Evolutionary conservation across 2,329 filamentous ascomycete species (phyloP).

Genomic region (Botrytis fragariae): DNA sequence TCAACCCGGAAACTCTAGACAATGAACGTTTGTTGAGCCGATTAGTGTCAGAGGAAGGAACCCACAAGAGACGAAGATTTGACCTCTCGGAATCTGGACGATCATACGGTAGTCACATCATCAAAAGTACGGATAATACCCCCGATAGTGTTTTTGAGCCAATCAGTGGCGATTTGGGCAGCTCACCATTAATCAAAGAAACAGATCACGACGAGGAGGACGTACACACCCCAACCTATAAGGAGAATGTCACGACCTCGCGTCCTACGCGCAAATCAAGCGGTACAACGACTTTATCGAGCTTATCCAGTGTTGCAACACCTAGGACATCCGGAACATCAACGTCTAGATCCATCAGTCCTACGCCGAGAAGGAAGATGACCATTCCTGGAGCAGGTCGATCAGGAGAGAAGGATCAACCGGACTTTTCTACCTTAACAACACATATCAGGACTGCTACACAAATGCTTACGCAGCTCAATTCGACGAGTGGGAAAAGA

Average conservation of each 20-base stretch:
- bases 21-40: conserved; percentile 64
- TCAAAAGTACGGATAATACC: conserved; percentile 39
- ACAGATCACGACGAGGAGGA: conserved; percentile 46
- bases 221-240: conserved; percentile 21
- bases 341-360: conserved; percentile 66
- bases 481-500: conserved; percentile 75
- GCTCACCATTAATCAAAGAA: conserved; percentile 64
- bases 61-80: conserved; percentile 58
- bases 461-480: conserved; percentile 81
- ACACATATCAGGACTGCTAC: conserved; percentile 86
- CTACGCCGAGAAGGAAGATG: conserved; percentile 58
- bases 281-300: conserved; percentile 58
- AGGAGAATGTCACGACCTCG: conserved; percentile 37
- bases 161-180: conserved; percentile 73
- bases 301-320: conserved; percentile 59
- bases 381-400: conserved; percentile 54
- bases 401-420: conserved; percentile 61
- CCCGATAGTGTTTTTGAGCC: conserved; percentile 80
- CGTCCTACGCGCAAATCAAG: conserved; percentile 57
- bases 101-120: conserved; percentile 41
- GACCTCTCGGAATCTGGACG: conserved; percentile 66
- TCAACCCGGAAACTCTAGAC: conserved; percentile 70
- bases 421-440: conserved; percentile 77
- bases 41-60: conserved; percentile 56
- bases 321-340: conserved; percentile 69